Evolutionary conservation across 225 moss, liverwort and hornwort species (phyloP), one percentile per base, ranked within the genome.

Genomic region (Marchantia polymorpha): DNA sequence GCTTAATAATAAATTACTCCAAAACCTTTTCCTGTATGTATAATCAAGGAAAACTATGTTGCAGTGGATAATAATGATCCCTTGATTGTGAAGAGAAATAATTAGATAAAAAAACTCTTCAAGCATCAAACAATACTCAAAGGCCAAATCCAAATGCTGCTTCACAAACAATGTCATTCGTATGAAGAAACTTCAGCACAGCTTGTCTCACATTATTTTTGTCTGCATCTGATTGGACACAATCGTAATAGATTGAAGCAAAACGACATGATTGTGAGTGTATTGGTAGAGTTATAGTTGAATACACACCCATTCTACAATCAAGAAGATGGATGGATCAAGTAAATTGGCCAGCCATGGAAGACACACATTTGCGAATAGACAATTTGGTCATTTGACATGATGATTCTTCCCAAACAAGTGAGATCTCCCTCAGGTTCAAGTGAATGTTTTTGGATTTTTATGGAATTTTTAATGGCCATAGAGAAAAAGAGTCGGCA

Each of bases 391-490:
- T 82, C 64, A 85, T 86, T 19, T 69, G 78, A 69, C 80, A 83
- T 46, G 77, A 89, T 29, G 93, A 92, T 31, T 68, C 39, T 53
- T 78, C 85, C 12, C 47, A 70, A 59, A 72, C 23, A 23, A 22
- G 48, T 68, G 82, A 72, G 22, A 71, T 46, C 9, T 60, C 80
- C 10, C 77, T 77, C 27, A 3, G n/a, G 82, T 16, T 26, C 77
- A 64, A 53, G 77, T 59, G 82, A 81, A 22, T 59, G 54, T n/a
- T 91, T 83, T 7, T 90, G 93, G 80, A 88, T n/a, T 97, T 93
- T 60, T 97, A 94, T 73, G 97, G 94, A 94, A 94, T 97, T 69
- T 97, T 97, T 64, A 94, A 97, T 53, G 96, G 96, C 20, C 96
- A 97, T 77, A 91, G 91, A 73, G 96, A 94, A 16, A 84, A 91